A percentile compares a stretch with the other conserved stretches of the same genome.
phyloP scores from a whole-genome alignment of 108 stramenopile genomes.

The Nitzschia sp. region DNA sequence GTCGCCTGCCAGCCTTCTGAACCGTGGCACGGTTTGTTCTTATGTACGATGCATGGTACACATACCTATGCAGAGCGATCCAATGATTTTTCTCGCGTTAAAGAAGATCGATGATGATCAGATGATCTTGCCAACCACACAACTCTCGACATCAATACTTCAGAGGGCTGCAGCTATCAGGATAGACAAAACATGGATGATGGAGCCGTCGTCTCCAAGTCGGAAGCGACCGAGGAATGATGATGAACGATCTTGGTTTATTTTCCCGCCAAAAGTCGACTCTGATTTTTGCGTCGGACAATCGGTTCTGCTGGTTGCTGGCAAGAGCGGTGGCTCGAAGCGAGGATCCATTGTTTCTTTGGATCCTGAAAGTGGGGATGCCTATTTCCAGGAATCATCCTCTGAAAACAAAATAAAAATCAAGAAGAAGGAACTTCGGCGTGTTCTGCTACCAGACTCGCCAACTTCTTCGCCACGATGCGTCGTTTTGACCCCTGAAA shows the following conservation, averaged over 20 bases:
- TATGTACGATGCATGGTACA: no score
- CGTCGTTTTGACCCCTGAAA: constrained; percentile 59
- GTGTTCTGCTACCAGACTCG: not conserved
- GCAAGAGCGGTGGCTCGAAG: not conserved
- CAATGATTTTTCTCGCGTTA: no score
- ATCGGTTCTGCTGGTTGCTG: not conserved
- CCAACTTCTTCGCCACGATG: not conserved
- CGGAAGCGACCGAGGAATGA: not conserved
- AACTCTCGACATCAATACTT: no score
- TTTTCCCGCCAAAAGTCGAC: constrained; percentile 6
- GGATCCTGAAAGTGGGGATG: not conserved
- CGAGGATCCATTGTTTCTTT: not conserved
- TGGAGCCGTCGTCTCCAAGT: no score
- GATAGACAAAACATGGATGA: no score
- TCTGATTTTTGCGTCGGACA: not conserved
- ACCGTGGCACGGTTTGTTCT: no score
- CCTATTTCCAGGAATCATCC: not conserved
- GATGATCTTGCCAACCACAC: not conserved
- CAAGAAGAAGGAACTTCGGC: not conserved
- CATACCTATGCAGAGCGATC: no score
- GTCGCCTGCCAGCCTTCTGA: no score
- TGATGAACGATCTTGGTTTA: not conserved
- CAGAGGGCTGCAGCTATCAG: no score
- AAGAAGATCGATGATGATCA: not conserved
- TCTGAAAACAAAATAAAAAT: constrained; percentile 4